Percentiles rank a stretch among this genome's conserved stretches.
Evolutionary conservation across 2,329 filamentous ascomycete species (phyloP).

Genomic region (Cladosporium cucumerinum): DNA sequence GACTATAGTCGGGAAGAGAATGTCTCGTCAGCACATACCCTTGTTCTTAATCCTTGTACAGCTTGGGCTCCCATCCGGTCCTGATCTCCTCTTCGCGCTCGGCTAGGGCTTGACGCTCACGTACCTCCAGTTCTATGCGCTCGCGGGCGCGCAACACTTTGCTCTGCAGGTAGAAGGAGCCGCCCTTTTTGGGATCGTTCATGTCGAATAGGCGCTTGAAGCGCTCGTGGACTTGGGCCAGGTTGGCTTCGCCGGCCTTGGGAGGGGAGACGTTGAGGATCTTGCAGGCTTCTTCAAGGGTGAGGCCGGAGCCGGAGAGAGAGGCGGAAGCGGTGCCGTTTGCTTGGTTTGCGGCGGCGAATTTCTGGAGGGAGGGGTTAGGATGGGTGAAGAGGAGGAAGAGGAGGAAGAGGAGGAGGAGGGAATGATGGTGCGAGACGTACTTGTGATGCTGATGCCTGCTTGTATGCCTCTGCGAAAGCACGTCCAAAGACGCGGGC

Average conservation of each 20-base stretch:
- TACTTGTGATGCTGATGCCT: conserved; percentile 72
- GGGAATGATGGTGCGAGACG: neutral
- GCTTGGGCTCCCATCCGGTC: conserved; percentile 89
- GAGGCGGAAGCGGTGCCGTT: conserved; percentile 46
- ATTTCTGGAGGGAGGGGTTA: conserved; percentile 28
- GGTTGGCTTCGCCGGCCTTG: conserved; percentile 69
- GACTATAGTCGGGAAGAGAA: conserved; percentile 11
- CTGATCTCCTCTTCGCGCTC: conserved; percentile 73
- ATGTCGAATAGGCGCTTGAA: conserved; percentile 94
- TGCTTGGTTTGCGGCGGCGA: conserved; percentile 28
- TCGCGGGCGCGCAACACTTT: conserved; percentile 91
- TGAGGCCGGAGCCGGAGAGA: conserved; percentile 68
- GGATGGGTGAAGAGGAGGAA: neutral
- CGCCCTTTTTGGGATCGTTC: conserved; percentile 93
- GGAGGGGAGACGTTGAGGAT: conserved; percentile 95
- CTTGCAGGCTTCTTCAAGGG: conserved; percentile 93
- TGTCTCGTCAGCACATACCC: conserved; percentile 19
- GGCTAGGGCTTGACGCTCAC: conserved; percentile 66
- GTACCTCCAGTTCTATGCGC: conserved; percentile 82
- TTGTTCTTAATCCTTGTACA: conserved; percentile 73
- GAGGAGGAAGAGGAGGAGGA: conserved; percentile 2
- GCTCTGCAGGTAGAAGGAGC: conserved; percentile 97
- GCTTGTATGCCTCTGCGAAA: conserved; percentile 90
- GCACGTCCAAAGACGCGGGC: conserved; percentile 88
- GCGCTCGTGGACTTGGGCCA: conserved; percentile 74